phyloP scores from a whole-genome alignment of 23 red algal species.

The Agarophyton chilense region DNA sequence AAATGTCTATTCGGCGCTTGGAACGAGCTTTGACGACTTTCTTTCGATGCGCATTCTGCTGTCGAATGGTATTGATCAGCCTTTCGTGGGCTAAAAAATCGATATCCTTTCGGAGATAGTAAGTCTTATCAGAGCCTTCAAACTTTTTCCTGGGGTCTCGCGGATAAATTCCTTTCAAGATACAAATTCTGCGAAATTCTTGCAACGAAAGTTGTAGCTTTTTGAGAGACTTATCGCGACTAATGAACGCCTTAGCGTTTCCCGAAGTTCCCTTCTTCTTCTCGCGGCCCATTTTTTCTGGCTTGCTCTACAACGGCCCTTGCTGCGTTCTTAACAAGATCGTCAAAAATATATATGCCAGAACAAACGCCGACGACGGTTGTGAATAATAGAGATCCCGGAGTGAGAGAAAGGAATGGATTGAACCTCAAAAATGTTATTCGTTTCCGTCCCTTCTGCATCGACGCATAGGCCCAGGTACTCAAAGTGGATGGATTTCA shows the following conservation, averaged over 20 bases:
- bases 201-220: conserved; percentile 89
- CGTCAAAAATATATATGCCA: conserved; percentile 70
- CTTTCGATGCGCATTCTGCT: conserved; percentile 63
- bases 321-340: conserved; percentile 49
- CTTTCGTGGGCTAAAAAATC: conserved; percentile 95
- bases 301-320: conserved; percentile 6
- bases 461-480: not conserved
- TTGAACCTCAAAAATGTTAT: conserved; percentile 30
- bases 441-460: conserved; percentile 12
- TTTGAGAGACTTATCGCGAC: conserved; percentile 87
- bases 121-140: conserved; percentile 82
- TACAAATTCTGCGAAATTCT: conserved; percentile 92
- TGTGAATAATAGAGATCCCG: conserved; percentile 42
- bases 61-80: conserved; percentile 84
- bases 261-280: conserved; percentile 89
- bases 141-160: conserved; percentile 94
- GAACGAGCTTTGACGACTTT: conserved; percentile 81
- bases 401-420: conserved; percentile 37
- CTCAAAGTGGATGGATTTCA: not conserved
- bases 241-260: conserved; percentile 87
- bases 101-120: conserved; percentile 96
- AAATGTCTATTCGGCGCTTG: conserved; percentile 57
- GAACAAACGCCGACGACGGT: conserved; percentile 34
- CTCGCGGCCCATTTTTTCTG: conserved; percentile 63
- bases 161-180: conserved; percentile 97